Evolutionary conservation across 164 flowering plant genomes (phyloP), one percentile per base, ranked within the genome.

Genomic region (Nymphaea thermarum): DNA sequence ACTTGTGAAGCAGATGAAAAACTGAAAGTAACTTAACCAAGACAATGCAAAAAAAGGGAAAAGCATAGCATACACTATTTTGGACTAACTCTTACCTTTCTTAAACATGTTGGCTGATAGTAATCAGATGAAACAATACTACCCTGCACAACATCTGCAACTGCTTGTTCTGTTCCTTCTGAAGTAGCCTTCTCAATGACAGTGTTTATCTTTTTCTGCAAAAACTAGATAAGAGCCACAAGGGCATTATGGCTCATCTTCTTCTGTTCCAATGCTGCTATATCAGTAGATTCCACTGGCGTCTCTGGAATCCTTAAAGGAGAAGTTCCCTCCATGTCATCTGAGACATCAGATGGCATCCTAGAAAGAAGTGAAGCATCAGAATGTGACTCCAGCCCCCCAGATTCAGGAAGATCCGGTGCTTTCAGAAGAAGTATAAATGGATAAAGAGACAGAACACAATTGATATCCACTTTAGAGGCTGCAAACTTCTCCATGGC

Each of bases 401-500:
- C 94, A 44, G 88, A 78, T 75, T 86, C 97, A 55, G 87, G 77
- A 74, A 81, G 63, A 43, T 76, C 59, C 51, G 79, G 69, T 69
- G 90, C 80, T 74, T 90, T 87, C 7, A 98, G 97, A 80, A 90
- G 83, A 76, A 82, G 67, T 67, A 95, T 83, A 16, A 88, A 87
- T 66, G 89, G 93, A 81, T 89, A 92, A 18, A 95, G 72, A 66
- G 97, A 84, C 63, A 95, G 96, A 65, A 92, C 94, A 77, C 90
- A 87, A 10, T 90, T 87, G 66, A 92, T 85, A 71, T 95, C 96
- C 10, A 89, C 96, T 82, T 88, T 94, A 75, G 99, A 93, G 72
- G 87, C 91, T 76, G 81, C 65, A 81, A 95, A 95, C 63, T 95
- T 97, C 67, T 95, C 98, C 98, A 95, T 92, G 66, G 99, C 98